phyloP scores from a whole-genome alignment of 257 asterid species.

The Solanum piurae region DNA sequence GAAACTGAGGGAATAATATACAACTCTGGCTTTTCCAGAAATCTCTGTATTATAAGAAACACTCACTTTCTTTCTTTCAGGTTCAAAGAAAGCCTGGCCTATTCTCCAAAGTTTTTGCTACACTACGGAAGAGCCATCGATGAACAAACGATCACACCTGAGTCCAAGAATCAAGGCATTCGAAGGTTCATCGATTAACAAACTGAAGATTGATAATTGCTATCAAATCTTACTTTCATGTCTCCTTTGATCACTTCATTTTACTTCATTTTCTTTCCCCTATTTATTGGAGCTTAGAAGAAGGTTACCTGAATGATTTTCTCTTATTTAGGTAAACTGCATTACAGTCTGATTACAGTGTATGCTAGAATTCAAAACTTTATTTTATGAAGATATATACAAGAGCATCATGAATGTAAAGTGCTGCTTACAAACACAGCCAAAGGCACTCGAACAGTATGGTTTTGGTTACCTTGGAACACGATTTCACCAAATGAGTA shows the following conservation, averaged over 20 bases:
- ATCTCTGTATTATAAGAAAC: neutral
- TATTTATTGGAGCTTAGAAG: neutral
- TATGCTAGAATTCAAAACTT: neutral
- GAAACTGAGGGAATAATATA: neutral
- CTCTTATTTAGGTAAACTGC: neutral
- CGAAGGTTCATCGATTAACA: neutral
- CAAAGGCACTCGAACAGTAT: conserved; percentile 43
- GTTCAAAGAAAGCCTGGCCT: conserved; percentile 14
- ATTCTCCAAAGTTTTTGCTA: conserved; percentile 8
- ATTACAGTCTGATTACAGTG: neutral
- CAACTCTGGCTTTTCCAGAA: neutral
- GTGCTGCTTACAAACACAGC: conserved; percentile 40
- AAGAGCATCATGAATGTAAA: conserved; percentile 10
- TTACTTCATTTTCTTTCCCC: neutral
- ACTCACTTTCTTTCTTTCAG: neutral
- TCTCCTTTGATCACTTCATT: neutral
- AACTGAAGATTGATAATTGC: neutral
- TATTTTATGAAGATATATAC: neutral
- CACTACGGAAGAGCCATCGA: conserved; percentile 7
- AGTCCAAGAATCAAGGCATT: neutral
- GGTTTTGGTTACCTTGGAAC: conserved; percentile 34
- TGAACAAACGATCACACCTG: neutral
- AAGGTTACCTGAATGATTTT: neutral
- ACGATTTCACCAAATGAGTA: conserved; percentile 49
- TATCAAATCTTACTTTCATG: neutral